These are phyloP conservation scores for Mycosarcoma maydis DNA, from an alignment of 1,284 basidiomycete species.

Conservation along the genomic window DNA sequence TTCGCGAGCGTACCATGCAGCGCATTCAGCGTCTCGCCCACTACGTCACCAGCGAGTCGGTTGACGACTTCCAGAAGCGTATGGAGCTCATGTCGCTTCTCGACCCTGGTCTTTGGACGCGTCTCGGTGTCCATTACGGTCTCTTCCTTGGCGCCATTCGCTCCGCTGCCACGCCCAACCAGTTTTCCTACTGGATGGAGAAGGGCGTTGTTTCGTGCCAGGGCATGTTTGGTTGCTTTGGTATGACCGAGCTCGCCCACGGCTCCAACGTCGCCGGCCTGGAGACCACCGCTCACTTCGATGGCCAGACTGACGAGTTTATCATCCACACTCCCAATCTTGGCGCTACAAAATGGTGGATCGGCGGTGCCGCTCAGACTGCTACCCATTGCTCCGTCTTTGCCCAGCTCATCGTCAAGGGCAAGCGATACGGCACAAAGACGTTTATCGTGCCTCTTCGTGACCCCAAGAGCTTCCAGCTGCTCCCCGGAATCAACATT, in stretches of 20 bases:
- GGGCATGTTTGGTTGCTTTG: conserved; percentile 73
- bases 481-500: conserved; percentile 71
- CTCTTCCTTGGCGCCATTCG: conserved; percentile 69
- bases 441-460: conserved; percentile 72
- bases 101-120: conserved; percentile 72
- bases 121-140: conserved; percentile 72
- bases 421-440: conserved; percentile 72
- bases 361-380: conserved; percentile 72
- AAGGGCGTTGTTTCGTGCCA: conserved; percentile 71
- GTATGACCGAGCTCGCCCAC: conserved; percentile 71
- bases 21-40: conserved; percentile 59
- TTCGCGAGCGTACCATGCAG: conserved; percentile 67
- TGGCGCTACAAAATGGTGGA: conserved; percentile 68
- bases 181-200: conserved; percentile 71
- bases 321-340: conserved; percentile 71
- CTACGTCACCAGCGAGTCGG: conserved; percentile 61
- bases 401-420: conserved; percentile 72
- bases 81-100: conserved; percentile 70
- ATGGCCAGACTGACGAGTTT: conserved; percentile 71
- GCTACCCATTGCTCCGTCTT: conserved; percentile 73
- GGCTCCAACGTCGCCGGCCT: conserved; percentile 73
- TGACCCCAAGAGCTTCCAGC: conserved; percentile 69
- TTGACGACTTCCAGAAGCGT: conserved; percentile 69
- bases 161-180: conserved; percentile 63
- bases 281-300: conserved; percentile 73